Percentiles rank a stretch among this genome's conserved stretches.
These are phyloP conservation scores for Suillus plorans DNA, from an alignment of 768 basidiomycete species.

Conservation along the genomic window DNA sequence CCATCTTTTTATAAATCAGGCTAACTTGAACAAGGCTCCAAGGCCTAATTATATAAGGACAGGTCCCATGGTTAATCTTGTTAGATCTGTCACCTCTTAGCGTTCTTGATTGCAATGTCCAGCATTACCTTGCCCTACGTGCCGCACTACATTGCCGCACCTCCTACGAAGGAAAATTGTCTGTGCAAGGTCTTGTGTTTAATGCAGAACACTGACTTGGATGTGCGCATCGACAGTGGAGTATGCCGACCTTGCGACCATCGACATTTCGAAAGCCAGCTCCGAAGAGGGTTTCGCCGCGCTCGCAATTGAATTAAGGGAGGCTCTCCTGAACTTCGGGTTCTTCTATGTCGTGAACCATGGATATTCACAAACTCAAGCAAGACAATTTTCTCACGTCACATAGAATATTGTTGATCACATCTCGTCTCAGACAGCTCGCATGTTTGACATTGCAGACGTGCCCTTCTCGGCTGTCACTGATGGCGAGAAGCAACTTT, in stretches of 20 bases:
- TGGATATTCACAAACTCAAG: constrained; percentile 39
- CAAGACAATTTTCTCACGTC: constrained; percentile 7
- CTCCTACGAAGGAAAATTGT: constrained; percentile 36
- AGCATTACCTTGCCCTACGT: constrained; percentile 30
- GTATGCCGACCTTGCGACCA: constrained; percentile 50
- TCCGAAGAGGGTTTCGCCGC: constrained; percentile 37
- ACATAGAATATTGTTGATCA: not conserved
- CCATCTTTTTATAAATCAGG: not conserved
- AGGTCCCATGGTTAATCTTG: not conserved
- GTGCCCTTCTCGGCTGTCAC: constrained; percentile 41
- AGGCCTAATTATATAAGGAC: not conserved
- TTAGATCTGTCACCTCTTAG: not conserved
- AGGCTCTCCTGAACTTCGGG: constrained; percentile 45
- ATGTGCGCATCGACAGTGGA: constrained; percentile 35
- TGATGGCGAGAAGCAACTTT: constrained; percentile 42
- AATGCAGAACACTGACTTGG: not conserved
- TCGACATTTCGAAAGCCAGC: constrained; percentile 46
- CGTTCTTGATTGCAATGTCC: constrained; percentile 23
- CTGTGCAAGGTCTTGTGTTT: constrained; percentile 13
- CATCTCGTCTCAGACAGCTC: constrained; percentile 33
- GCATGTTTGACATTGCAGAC: constrained; percentile 51
- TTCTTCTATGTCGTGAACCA: constrained; percentile 42
- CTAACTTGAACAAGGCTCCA: not conserved
- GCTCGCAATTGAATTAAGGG: constrained; percentile 40
- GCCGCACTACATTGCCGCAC: constrained; percentile 37